Percentiles rank a stretch among this genome's conserved stretches.
Evolutionary conservation across 768 basidiomycete genomes (phyloP).

Genomic region (Pleurotus salmoneostramineus): DNA sequence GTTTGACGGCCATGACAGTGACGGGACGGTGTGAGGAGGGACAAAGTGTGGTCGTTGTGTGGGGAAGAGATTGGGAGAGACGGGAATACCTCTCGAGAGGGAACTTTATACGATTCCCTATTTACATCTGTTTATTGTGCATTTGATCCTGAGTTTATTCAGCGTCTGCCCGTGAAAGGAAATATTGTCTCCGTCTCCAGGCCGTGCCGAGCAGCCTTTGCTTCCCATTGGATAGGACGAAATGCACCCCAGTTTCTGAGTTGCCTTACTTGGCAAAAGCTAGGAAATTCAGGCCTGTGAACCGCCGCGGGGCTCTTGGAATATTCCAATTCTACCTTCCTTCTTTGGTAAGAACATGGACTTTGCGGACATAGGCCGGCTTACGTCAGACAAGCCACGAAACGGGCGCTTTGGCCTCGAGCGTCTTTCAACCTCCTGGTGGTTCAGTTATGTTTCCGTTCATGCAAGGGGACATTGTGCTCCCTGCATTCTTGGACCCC

Average conservation of each 20-base stretch:
- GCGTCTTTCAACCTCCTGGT: no score
- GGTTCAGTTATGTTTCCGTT: neutral
- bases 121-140: constrained; percentile 11
- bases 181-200: constrained; percentile 10
- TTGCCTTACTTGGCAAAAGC: neutral
- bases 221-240: constrained; percentile 21
- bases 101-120: constrained; percentile 22
- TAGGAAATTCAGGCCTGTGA: neutral
- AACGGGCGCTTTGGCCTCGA: no score
- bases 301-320: constrained; percentile 1
- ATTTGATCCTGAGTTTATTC: neutral
- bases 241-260: constrained; percentile 22
- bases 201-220: constrained; percentile 16
- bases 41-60: constrained; percentile 7
- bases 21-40: constrained; percentile 10
- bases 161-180: neutral
- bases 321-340: neutral
- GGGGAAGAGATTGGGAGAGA: constrained; percentile 2
- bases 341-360: neutral
- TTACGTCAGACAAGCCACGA: neutral
- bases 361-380: neutral
- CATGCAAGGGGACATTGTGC: constrained; percentile 21
- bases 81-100: constrained; percentile 10
- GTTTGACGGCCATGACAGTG: constrained; percentile 62
- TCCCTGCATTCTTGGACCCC: constrained; percentile 51